A percentile compares a stretch with the other conserved stretches of the same genome.
These are phyloP conservation scores for Micromonas commoda DNA, from an alignment of 139 green algal genomes.

Conservation along the genomic window DNA sequence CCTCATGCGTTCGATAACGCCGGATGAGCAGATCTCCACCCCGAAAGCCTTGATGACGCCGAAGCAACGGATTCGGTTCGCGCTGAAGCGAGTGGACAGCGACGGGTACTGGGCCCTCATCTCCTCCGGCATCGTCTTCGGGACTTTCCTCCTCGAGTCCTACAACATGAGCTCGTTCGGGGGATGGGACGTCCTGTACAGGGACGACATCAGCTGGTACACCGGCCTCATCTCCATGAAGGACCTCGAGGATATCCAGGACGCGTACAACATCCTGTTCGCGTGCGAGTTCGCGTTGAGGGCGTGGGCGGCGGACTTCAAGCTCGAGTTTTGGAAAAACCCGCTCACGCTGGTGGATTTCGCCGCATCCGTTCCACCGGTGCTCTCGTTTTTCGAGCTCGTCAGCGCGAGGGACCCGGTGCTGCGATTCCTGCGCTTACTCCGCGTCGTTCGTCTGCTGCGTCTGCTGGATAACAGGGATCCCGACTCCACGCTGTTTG, in stretches of 20 bases:
- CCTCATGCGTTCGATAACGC: too few species aligned
- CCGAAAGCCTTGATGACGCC: too few species aligned
- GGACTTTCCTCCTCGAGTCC: constrained; percentile 22
- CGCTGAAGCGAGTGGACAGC: background rate
- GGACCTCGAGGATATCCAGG: constrained; percentile 17
- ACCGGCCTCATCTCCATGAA: constrained; percentile 16
- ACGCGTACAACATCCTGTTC: constrained; percentile 29
- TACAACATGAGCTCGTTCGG: constrained; percentile 23
- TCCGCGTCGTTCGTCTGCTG: constrained; percentile 23
- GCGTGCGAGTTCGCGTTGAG: constrained; percentile 17
- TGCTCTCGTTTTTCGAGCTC: constrained; percentile 5
- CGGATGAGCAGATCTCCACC: too few species aligned
- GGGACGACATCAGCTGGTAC: constrained; percentile 25
- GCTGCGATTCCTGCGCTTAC: constrained; percentile 10
- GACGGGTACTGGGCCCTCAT: constrained; percentile 19
- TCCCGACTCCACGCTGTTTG: constrained; percentile 23
- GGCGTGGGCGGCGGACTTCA: constrained; percentile 19
- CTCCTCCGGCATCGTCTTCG: constrained; percentile 18
- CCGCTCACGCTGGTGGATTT: constrained; percentile 18
- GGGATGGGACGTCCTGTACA: constrained; percentile 29
- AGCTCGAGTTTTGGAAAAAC: constrained; percentile 6
- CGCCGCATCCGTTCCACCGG: background rate
- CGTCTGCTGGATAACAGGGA: constrained; percentile 10
- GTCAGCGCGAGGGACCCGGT: background rate
- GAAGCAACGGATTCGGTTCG: background rate